Conservation (phyloP, 169 alveolate genomes). For the Ophryocystis elektroscirrha region DNA sequence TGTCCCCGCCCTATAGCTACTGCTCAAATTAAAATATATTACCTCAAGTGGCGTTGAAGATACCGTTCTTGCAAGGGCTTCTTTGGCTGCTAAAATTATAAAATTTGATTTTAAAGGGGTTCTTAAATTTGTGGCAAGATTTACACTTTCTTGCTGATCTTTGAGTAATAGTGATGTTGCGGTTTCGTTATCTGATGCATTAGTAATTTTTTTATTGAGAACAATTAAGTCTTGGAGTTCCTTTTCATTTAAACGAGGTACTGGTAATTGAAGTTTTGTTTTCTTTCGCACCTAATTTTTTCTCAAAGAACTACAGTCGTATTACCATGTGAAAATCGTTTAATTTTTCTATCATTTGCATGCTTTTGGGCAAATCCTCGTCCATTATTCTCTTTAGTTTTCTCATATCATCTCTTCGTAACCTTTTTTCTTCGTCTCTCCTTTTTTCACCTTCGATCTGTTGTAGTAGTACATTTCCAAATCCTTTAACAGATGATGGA, state of each 20-base stretch:
- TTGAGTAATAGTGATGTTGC: no score
- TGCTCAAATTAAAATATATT: no score
- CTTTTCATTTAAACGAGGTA: slow-evolving; percentile 15
- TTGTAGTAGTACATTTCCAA: slow-evolving; percentile 28
- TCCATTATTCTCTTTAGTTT: slow-evolving; percentile 63
- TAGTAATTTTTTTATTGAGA: no score
- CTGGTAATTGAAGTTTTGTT: slow-evolving; percentile 17
- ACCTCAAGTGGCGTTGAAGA: no score
- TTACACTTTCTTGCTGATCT: no score
- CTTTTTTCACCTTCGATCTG: slow-evolving; percentile 62
- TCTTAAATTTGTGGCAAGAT: no score
- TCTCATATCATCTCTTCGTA: slow-evolving; percentile 60
- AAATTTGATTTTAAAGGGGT: no score
- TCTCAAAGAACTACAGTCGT: neutral
- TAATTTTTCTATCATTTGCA: slow-evolving; percentile 51
- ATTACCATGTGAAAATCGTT: slow-evolving; percentile 16
- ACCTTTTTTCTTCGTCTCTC: slow-evolving; percentile 62
- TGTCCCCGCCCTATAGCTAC: no score
- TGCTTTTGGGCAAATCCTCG: slow-evolving; percentile 63
- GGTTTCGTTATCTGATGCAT: no score
- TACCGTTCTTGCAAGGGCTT: no score
- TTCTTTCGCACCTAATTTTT: slow-evolving; percentile 6
- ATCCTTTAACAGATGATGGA: slow-evolving; percentile 36
- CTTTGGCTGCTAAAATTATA: no score
- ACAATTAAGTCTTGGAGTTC: slow-evolving; percentile 8